Conservation (phyloP, 352 stramenopile genomes). For the Globisporangium takayamanum region DNA sequence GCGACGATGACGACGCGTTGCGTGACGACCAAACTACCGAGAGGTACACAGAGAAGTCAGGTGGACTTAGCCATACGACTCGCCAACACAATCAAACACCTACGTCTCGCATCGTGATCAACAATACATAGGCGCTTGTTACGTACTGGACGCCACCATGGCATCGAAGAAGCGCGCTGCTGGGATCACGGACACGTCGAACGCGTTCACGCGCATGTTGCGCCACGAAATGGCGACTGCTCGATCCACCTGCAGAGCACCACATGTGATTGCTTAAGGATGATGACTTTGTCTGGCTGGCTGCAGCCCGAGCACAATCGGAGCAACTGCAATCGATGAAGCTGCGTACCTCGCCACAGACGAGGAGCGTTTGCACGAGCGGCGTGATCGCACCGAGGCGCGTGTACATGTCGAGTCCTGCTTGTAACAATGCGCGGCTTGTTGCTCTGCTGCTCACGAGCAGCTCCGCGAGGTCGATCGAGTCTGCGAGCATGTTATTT, state of each 20-base stretch:
- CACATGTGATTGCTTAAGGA: background rate
- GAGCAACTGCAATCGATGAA: background rate
- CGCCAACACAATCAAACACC: background rate
- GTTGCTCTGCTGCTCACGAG: slow-evolving; percentile 26
- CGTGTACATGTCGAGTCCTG: slow-evolving; percentile 65
- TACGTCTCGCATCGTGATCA: too few relatives aligned
- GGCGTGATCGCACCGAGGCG: slow-evolving; percentile 35
- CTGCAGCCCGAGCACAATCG: too few relatives aligned
- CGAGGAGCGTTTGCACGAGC: slow-evolving; percentile 45
- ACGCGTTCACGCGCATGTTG: slow-evolving; percentile 31
- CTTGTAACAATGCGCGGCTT: slow-evolving; percentile 35
- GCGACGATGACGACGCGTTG: slow-evolving; percentile 11
- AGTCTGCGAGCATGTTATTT: slow-evolving; percentile 51
- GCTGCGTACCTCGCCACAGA: slow-evolving; percentile 32
- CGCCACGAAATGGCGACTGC: slow-evolving; percentile 43
- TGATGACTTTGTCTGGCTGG: background rate
- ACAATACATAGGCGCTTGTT: too few relatives aligned
- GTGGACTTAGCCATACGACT: background rate
- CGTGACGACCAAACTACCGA: slow-evolving; percentile 21
- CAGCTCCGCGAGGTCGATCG: slow-evolving; percentile 43
- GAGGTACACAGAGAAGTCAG: background rate
- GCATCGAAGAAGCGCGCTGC: slow-evolving; percentile 43
- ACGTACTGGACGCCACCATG: slow-evolving; percentile 24
- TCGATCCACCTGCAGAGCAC: slow-evolving; percentile 22
- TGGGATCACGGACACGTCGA: slow-evolving; percentile 31